Conservation (phyloP, 106 monocot species). For the Acanthochlamys bracteata region DNA sequence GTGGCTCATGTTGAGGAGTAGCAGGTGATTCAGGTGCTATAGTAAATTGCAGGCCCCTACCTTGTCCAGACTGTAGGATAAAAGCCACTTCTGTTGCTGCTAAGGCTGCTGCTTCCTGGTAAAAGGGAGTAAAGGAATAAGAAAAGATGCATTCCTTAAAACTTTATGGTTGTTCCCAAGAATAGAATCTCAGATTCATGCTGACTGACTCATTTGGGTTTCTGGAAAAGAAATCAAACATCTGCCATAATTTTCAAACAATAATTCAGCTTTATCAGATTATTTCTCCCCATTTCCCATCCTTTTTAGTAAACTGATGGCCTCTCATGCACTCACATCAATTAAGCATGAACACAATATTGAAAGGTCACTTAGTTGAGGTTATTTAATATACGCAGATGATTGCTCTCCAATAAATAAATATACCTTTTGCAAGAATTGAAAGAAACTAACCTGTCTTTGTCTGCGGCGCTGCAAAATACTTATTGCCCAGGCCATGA, state of each 20-base stretch:
- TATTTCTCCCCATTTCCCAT: too few relatives aligned
- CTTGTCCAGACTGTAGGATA: conserved; percentile 68
- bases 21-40: conserved; percentile 71
- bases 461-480: conserved; percentile 62
- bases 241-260: too few relatives aligned
- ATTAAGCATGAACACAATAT: too few relatives aligned
- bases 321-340: too few relatives aligned
- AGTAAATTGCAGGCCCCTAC: conserved; percentile 67
- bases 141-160: not conserved
- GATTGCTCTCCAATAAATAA: not conserved
- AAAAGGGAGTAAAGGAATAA: not conserved
- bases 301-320: too few relatives aligned
- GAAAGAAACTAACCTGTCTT: conserved; percentile 38
- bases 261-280: too few relatives aligned
- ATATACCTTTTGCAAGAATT: not conserved
- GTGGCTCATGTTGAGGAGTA: conserved; percentile 71
- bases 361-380: too few relatives aligned
- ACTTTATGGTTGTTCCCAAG: not conserved
- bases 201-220: too few relatives aligned
- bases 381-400: too few relatives aligned
- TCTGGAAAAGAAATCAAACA: too few relatives aligned
- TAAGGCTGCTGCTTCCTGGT: conserved; percentile 75
- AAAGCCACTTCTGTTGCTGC: conserved; percentile 75
- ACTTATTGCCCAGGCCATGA: conserved; percentile 81
- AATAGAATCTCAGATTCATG: not conserved